Evolutionary conservation across 2,329 filamentous ascomycete species (phyloP), one percentile per base, ranked within the genome.

Genomic region (Fusarium sp.): DNA sequence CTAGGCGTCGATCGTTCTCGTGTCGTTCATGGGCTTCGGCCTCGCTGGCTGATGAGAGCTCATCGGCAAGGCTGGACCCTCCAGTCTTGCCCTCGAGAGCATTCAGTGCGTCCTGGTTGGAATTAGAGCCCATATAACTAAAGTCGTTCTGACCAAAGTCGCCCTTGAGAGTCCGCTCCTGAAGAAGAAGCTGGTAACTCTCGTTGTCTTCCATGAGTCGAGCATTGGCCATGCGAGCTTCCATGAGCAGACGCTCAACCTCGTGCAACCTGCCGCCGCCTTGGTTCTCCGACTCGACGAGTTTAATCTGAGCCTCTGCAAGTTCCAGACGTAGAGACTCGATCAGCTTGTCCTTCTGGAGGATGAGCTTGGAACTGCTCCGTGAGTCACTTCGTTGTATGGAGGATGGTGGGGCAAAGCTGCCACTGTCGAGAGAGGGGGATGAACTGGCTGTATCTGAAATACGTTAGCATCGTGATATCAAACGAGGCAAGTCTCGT

Each of bases 151-250:
- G 95, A 79, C 90, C 89, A 81, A 98, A 96, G 81, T 98, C 96
- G 34, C 97, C 97, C 81, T 97, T 98, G 68, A 99, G 89, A 1
- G 97, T 98, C 87, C 95, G 96, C 83, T 98, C 95, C 80, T 95
- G 95, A 27, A 99, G 91, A 20, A 99, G 91, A 41, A 98, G 89
- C 84, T 98, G 96, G 84, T 98, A 99, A 84, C 95, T 97, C 84
- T 99, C 97, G 80, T 98, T 98, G 83, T 99, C 97, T 84, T 99
- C 97, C 94, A 98, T 97, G 73, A 99, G 87, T 54, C 95, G 91
- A 67, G 97, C 97, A 81, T 98, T 99, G 76, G 95, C 93, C 93
- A 98, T 97, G 79, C 95, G 94, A 43, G 95, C 93, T 81, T 98
- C 96, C 84, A 98, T 92, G 62, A 98, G 89, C 74, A 94, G 91